These are phyloP conservation scores for Entamoeba invadens DNA, from an alignment of 208 protist species.

Conservation along the genomic window DNA sequence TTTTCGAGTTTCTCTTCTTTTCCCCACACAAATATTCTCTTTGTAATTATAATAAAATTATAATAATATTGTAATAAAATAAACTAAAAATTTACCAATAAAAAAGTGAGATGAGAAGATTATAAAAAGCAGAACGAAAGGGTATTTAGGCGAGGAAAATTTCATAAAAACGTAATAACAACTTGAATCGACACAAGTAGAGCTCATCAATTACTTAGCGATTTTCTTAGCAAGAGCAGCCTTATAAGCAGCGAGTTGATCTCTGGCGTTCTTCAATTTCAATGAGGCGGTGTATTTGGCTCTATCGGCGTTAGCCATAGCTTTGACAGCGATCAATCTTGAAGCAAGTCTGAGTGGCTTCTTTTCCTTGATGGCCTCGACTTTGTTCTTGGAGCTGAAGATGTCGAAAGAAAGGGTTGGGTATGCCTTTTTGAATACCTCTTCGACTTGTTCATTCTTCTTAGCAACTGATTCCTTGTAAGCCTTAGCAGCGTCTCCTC, in stretches of 20 bases:
- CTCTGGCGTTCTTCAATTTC: neutral
- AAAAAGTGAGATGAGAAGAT: no score
- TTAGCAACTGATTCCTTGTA: constrained; percentile 36
- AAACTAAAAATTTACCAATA: no score
- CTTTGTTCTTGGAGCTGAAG: neutral
- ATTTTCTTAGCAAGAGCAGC: neutral
- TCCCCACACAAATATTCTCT: no score
- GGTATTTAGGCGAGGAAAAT: no score
- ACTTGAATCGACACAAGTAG: no score
- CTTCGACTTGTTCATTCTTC: neutral
- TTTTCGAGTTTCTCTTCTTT: neutral
- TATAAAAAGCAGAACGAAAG: no score
- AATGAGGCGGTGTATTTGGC: neutral
- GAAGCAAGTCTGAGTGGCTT: neutral
- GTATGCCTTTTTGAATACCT: neutral
- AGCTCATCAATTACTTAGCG: constrained; percentile 2
- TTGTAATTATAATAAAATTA: no score
- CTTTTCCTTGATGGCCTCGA: neutral
- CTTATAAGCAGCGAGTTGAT: neutral
- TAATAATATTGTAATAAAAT: no score
- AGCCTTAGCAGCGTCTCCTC: constrained; percentile 61
- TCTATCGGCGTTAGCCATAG: neutral
- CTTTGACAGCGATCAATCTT: neutral
- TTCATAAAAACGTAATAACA: no score
- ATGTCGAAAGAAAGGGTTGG: neutral